Evolutionary conservation across 345 rosid species (phyloP), one percentile per base, ranked within the genome.

Genomic region (Crucihimalaya himalaica): DNA sequence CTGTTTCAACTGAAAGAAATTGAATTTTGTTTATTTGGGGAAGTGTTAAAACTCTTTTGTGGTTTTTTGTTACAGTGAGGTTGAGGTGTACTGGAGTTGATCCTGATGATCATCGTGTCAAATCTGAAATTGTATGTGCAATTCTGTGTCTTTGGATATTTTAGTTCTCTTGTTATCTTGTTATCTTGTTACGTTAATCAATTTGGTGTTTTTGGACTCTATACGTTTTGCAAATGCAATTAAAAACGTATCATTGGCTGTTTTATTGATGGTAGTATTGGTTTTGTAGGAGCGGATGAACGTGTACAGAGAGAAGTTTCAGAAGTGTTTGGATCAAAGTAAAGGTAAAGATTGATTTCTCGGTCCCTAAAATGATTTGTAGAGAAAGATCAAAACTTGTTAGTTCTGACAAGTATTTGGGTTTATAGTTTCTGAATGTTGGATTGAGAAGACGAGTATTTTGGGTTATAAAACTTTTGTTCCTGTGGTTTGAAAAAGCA

Each of bases 51-150:
- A 12, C n/a, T 32, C 43, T 16, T 48, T 37, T 47, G 73, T 58
- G 16, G 40, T 16, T 10, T 65, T 69, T 2, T 71, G 54, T 37
- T 67, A 6, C 82, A 92, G 99, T 96, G 90, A 86, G 84, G 81
- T 68, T 96, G 80, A 92, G 94, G 78, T 87, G 97, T 68, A 78
- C 51, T 43, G 99, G 99, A 5, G 80, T 85, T 56, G 76, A 89
- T 72, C 98, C 89, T 42, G 89, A 86, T 34, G 93, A 90, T 43
- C 99, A 92, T 85, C 94, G 87, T 39, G 83, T 90, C 1, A 90
- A 92, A 81, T 83, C 95, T 11, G 98, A 96, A 82, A 87, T 92
- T 50, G 99, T 92, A 86, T 73, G 84, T 79, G 12, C 34, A 20
- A 43, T 4, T 67, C 56, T 42, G 10, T 56, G 12, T 75, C 35